phyloP scores from a whole-genome alignment of 1,284 basidiomycete species.

The Grifola frondosa region DNA sequence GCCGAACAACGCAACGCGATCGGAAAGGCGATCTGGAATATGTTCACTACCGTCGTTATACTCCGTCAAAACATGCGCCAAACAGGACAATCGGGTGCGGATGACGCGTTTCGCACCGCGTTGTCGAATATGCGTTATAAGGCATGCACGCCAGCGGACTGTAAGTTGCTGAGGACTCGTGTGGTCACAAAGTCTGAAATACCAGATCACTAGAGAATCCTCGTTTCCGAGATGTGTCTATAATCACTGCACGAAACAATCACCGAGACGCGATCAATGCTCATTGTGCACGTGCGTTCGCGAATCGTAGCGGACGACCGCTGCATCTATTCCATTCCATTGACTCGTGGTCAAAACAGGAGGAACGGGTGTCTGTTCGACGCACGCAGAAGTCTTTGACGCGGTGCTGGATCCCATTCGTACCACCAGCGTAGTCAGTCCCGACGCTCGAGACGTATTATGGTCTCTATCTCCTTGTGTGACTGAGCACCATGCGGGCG shows the following conservation, averaged over 20 bases:
- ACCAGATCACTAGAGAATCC: constrained; percentile 7
- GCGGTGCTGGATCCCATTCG: constrained; percentile 2
- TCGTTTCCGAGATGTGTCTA: constrained; percentile 30
- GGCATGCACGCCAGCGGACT: constrained; percentile 31
- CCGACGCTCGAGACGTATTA: constrained; percentile 22
- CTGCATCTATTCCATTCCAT: constrained; percentile 31
- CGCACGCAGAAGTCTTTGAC: background rate
- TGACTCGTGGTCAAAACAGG: constrained; percentile 18
- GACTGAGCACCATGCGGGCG: constrained; percentile 28
- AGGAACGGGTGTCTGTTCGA: background rate
- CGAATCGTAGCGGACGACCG: constrained; percentile 27
- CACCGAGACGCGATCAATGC: constrained; percentile 35
- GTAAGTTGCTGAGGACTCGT: constrained; percentile 27
- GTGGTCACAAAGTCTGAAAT: constrained; percentile 8
- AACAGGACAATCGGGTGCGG: constrained; percentile 16
- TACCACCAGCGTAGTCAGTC: constrained; percentile 7
- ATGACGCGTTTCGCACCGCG: constrained; percentile 27
- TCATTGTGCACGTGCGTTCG: constrained; percentile 30
- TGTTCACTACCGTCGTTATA: constrained; percentile 36
- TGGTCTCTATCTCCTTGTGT: constrained; percentile 27
- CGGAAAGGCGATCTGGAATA: constrained; percentile 37
- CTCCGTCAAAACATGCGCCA: constrained; percentile 40
- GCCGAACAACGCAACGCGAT: constrained; percentile 28
- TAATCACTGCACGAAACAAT: constrained; percentile 34
- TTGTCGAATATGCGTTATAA: constrained; percentile 38